Evolutionary conservation across 129 eudicot species (phyloP), one percentile per base, ranked within the genome.

Genomic region (Flaveria bidentis): DNA sequence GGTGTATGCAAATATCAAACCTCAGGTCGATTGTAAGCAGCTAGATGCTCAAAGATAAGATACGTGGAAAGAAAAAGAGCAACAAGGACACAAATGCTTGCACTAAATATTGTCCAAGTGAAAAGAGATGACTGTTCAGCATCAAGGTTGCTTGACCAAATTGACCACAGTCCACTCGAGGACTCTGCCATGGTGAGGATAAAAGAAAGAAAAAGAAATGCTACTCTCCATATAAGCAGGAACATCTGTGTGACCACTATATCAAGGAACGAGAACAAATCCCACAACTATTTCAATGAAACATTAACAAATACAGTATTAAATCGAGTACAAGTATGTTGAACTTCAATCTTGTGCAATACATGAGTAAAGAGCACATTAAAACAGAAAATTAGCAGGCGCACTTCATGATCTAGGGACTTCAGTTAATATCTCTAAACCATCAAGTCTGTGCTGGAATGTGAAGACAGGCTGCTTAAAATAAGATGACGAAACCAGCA

Each of bases 1-100:
- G 18, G 17, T 25, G 15, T 36, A 52, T 51, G 41, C 41, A 33
- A 65, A 46, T 65, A 84, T 68, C 82, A 18, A 73, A 93, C 98
- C 98, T 90, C 97, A 26, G 98, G 98, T 77, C 91, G 97, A 86
- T 93, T 84, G 93, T 90, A 93, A 26, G 97, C 92, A 22, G 93
- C 88, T 77, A 93, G 81, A 85, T 93, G 98, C 93, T 90, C 97
- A 63, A 90, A 87, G 70, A 91, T 78, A n/a, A 91, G 98, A 84
- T 90, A 90, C 72, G 86, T 78, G 66, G 97, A 88, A 39, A 93
- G 86, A 77, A 93, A 74, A 69, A 93, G 88, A 57, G 98, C 96
- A 79, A 85, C 95, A 57, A 87, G 83, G 46, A 93, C 96, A 76
- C 92, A 90, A 90, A 93, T 64, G 66, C 90, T 86, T 44, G 97